phyloP scores from a whole-genome alignment of 352 stramenopile species.

The Phytophthora pseudosyringae region DNA sequence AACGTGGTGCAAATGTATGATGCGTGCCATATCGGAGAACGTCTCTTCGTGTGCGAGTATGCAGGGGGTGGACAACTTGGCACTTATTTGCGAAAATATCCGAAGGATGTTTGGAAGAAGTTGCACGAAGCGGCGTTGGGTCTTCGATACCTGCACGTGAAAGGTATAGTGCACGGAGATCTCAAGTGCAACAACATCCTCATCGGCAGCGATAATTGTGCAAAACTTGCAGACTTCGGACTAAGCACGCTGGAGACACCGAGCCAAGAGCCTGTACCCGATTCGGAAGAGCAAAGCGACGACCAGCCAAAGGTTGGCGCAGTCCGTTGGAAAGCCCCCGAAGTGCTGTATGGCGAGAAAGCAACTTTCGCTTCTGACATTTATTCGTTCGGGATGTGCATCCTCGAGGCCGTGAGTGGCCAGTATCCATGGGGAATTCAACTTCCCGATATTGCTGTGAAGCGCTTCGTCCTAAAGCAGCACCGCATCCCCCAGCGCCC shows the following conservation, averaged over 20 bases:
- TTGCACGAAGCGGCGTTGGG: constrained; percentile 41
- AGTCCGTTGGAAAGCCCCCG: not conserved
- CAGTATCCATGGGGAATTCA: no score
- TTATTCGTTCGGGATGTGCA: not conserved
- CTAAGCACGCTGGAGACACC: not conserved
- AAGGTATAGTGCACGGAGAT: not conserved
- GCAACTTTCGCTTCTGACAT: not conserved
- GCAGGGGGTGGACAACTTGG: constrained; percentile 7
- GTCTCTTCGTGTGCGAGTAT: constrained; percentile 26
- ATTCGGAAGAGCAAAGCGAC: not conserved
- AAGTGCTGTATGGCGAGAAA: not conserved
- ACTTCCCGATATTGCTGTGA: no score
- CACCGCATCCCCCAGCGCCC: no score
- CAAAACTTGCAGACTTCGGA: not conserved
- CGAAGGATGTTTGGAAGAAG: constrained; percentile 16
- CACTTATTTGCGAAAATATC: constrained; percentile 5
- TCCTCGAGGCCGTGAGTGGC: not conserved
- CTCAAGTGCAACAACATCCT: not conserved
- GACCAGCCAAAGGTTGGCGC: not conserved
- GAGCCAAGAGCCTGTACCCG: no score
- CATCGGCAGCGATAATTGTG: not conserved
- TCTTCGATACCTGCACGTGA: constrained; percentile 35
- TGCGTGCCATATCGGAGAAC: not conserved
- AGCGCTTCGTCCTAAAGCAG: no score
- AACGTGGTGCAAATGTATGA: constrained; percentile 19